Conservation (phyloP, 2,329 filamentous ascomycete species). For the Aaosphaeria arxii region DNA sequence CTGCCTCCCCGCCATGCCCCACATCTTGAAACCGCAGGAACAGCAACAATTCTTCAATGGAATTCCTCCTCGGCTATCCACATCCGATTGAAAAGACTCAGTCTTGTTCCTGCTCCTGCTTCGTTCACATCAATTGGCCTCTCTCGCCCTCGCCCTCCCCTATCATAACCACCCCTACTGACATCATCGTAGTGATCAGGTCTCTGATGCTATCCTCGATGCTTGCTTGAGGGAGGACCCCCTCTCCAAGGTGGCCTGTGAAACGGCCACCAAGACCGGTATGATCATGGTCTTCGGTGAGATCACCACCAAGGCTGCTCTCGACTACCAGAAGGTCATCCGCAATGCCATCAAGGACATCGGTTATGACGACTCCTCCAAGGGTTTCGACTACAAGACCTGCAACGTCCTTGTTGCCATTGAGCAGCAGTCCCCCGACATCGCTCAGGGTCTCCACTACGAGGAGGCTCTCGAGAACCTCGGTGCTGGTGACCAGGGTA, state of each 20-base stretch:
- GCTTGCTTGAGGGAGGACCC: slow-evolving; percentile 93
- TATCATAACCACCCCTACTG: not conserved
- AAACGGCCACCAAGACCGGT: slow-evolving; percentile 99
- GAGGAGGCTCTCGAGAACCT: slow-evolving; percentile 96
- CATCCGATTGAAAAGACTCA: not conserved
- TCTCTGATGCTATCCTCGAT: slow-evolving; percentile 97
- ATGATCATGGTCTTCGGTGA: slow-evolving; percentile 87
- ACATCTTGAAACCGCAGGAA: not conserved
- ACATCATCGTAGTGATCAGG: slow-evolving; percentile 66
- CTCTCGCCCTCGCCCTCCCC: not conserved
- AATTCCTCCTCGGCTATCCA: not conserved
- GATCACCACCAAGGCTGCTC: slow-evolving; percentile 91
- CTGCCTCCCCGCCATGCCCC: slow-evolving; percentile 1
- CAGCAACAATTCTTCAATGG: not conserved
- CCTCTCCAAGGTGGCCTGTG: slow-evolving; percentile 96
- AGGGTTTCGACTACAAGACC: slow-evolving; percentile 99
- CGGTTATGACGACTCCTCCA: slow-evolving; percentile 92
- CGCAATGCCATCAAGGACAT: slow-evolving; percentile 96
- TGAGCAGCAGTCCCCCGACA: slow-evolving; percentile 98
- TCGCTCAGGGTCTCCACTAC: slow-evolving; percentile 98
- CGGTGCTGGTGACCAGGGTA: slow-evolving; percentile 98
- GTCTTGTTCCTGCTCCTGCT: not conserved
- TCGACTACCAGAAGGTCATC: slow-evolving; percentile 99
- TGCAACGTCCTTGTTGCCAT: slow-evolving; percentile 98
- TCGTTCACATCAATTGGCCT: not conserved